A percentile compares a stretch with the other conserved stretches of the same genome.
Conservation (phyloP, 176 grass and related monocot genomes). For the Cenchrus americanus region DNA sequence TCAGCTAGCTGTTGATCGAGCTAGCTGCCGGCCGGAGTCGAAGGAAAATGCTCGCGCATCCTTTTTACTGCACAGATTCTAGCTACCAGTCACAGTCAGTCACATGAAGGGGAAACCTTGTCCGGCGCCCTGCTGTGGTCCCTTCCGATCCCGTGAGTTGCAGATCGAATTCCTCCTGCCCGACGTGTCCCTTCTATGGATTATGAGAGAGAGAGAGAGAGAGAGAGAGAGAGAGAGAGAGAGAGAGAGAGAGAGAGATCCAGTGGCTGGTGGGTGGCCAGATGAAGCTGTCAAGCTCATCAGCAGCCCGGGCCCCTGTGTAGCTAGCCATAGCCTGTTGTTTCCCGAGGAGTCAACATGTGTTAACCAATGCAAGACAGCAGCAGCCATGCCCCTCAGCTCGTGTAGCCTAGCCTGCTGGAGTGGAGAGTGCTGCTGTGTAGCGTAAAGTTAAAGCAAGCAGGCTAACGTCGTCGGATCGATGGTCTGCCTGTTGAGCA, state of each 20-base stretch:
- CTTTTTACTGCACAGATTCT: too few relatives aligned
- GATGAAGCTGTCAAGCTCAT: conserved; percentile 8
- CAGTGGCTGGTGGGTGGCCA: conserved; percentile 34
- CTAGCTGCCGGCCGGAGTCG: too few relatives aligned
- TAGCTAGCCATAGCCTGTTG: not conserved
- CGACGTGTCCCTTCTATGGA: conserved; percentile 46
- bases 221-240: too few relatives aligned
- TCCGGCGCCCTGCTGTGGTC: not conserved
- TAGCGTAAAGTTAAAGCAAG: not conserved
- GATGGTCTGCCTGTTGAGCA: not conserved
- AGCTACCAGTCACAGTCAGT: too few relatives aligned
- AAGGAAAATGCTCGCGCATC: too few relatives aligned
- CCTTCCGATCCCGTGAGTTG: too few relatives aligned
- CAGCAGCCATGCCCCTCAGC: not conserved
- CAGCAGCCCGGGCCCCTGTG: not conserved
- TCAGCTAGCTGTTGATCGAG: too few relatives aligned
- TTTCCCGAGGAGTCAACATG: conserved; percentile 53
- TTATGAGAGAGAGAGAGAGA: conserved; percentile 35
- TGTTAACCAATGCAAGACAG: not conserved
- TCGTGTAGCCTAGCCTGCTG: conserved; percentile 20
- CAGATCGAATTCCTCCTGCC: not conserved
- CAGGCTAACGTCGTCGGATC: conserved; percentile 24
- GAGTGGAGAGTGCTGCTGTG: not conserved
- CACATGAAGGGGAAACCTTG: not conserved
- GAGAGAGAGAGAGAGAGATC: conserved; percentile 29